Conservation (phyloP, 768 basidiomycete genomes). For the Leucocoprinus sp. region DNA sequence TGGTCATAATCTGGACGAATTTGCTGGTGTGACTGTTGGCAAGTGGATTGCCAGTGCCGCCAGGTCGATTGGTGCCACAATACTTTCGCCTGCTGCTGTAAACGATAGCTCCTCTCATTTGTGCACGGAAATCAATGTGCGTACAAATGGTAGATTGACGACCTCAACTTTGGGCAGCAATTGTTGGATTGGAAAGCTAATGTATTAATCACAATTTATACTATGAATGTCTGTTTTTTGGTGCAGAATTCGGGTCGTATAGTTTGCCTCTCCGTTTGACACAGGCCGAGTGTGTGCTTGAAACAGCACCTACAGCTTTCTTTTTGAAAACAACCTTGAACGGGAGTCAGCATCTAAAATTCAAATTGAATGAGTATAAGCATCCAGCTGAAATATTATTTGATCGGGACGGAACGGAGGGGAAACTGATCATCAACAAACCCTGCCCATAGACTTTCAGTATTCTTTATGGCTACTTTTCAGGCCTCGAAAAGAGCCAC, state of each 20-base stretch:
- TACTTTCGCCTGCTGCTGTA: constrained; percentile 54
- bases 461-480: constrained; percentile 52
- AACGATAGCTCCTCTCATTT: constrained; percentile 17
- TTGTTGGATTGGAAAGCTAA: constrained; percentile 56
- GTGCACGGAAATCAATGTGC: not conserved
- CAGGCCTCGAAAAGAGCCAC: constrained; percentile 76
- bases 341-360: no score
- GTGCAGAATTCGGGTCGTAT: constrained; percentile 42
- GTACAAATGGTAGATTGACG: constrained; percentile 47
- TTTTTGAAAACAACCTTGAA: no score
- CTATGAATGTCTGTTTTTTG: constrained; percentile 48
- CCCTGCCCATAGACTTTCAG: constrained; percentile 16
- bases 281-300: constrained; percentile 56
- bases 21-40: constrained; percentile 51
- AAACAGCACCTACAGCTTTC: constrained; percentile 37
- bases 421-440: constrained; percentile 22
- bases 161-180: constrained; percentile 51
- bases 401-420: constrained; percentile 38
- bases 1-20: constrained; percentile 53
- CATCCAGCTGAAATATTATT: no score
- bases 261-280: constrained; percentile 52
- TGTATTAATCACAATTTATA: constrained; percentile 76
- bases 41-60: constrained; percentile 65
- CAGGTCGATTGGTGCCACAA: constrained; percentile 49
- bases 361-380: not conserved